A percentile compares a stretch with the other conserved stretches of the same genome.
These are phyloP conservation scores for Colletotrichum sp. DNA, from an alignment of 2,329 filamentous ascomycete genomes.

Conservation along the genomic window DNA sequence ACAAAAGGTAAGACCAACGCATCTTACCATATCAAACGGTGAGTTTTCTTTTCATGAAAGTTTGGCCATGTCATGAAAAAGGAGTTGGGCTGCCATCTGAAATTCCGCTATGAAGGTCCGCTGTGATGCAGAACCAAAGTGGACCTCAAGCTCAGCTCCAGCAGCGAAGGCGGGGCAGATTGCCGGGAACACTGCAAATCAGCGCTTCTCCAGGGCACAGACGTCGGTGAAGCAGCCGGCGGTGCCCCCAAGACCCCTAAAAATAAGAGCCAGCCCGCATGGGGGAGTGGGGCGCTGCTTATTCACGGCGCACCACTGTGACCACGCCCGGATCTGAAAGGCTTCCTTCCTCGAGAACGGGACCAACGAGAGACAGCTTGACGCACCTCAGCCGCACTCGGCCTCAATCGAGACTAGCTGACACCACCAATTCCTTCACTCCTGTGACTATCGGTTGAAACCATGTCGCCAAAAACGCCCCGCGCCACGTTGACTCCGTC, in stretches of 20 bases:
- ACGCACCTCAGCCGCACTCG: conserved; percentile 16
- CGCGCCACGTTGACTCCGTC: conserved; percentile 5
- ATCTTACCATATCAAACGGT: not conserved
- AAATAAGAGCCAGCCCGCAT: conserved; percentile 14
- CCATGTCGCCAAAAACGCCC: conserved; percentile 16
- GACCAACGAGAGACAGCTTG: not conserved
- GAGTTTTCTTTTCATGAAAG: not conserved
- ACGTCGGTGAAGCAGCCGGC: conserved; percentile 11
- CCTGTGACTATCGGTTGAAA: not conserved
- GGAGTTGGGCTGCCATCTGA: not conserved
- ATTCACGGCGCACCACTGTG: not conserved
- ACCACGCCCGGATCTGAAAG: not conserved
- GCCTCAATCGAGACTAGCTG: conserved; percentile 13
- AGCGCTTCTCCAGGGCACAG: not conserved
- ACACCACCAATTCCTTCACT: not conserved
- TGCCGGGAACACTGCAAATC: not conserved
- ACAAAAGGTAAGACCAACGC: not conserved
- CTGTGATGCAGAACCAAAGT: not conserved
- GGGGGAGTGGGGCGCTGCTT: not conserved
- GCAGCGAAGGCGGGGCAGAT: not conserved
- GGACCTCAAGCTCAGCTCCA: not conserved
- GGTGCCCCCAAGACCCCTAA: conserved; percentile 13
- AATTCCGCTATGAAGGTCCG: not conserved
- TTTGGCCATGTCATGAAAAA: not conserved
- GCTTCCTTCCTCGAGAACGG: not conserved